phyloP scores from a whole-genome alignment of 2,329 filamentous ascomycete genomes.

The Alternaria viburni region DNA sequence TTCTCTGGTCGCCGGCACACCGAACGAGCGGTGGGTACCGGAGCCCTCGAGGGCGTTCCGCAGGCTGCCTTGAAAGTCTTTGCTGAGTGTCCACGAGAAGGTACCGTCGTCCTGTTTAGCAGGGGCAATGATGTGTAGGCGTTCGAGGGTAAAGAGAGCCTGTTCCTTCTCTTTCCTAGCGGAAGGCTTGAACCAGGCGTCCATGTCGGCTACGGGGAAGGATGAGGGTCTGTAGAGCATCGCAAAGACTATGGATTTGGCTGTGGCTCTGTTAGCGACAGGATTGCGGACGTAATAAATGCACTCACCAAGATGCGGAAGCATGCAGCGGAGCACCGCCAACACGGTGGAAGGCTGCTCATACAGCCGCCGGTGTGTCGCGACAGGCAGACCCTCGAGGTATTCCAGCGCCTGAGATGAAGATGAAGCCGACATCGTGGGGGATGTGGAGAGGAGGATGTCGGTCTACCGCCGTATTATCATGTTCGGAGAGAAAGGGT shows the following conservation, averaged over 20 bases:
- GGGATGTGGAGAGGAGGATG: constrained; percentile 35
- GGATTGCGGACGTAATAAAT: neutral
- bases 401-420: constrained; percentile 78
- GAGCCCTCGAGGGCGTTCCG: constrained; percentile 87
- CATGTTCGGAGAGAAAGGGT: constrained; percentile 30
- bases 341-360: constrained; percentile 94
- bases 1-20: constrained; percentile 75
- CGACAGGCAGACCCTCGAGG: constrained; percentile 87
- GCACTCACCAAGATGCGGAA: constrained; percentile 79
- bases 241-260: constrained; percentile 95
- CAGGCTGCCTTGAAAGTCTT: constrained; percentile 82
- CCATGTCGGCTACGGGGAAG: constrained; percentile 78
- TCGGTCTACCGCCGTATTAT: constrained; percentile 36
- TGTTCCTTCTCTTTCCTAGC: constrained; percentile 79
- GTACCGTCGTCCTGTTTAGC: constrained; percentile 63
- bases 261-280: constrained; percentile 53
- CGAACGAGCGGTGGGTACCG: constrained; percentile 86
- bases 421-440: constrained; percentile 60
- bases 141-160: constrained; percentile 78
- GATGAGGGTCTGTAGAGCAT: constrained; percentile 89
- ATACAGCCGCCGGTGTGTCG: constrained; percentile 90
- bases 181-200: constrained; percentile 80
- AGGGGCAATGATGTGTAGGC: constrained; percentile 81
- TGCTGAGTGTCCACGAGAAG: constrained; percentile 76
- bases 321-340: constrained; percentile 96